phyloP scores from a whole-genome alignment of 2,329 filamentous ascomycete species.

The Nannizziopsis barbatae region DNA sequence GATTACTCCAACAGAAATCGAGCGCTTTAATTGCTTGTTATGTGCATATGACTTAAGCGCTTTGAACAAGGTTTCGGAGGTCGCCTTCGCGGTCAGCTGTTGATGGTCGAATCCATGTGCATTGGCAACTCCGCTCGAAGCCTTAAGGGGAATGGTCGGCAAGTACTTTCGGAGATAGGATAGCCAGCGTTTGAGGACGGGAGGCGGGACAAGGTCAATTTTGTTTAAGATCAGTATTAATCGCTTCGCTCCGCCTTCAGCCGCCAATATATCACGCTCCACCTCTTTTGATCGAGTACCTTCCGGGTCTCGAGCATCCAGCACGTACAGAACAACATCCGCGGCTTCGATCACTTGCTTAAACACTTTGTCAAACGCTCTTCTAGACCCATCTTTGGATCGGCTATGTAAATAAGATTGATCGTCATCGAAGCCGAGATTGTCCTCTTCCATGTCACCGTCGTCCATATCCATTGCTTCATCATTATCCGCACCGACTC shows the following conservation, averaged over 20 bases:
- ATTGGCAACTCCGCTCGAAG: constrained; percentile 69
- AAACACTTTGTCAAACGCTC: constrained; percentile 90
- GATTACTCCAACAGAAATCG: constrained; percentile 83
- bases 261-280: constrained; percentile 83
- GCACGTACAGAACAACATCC: constrained; percentile 83
- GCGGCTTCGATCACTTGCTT: constrained; percentile 82
- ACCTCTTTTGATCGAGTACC: constrained; percentile 83
- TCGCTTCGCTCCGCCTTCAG: constrained; percentile 69
- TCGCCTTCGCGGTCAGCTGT: constrained; percentile 74
- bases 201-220: constrained; percentile 77
- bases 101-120: constrained; percentile 88
- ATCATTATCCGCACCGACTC: constrained; percentile 50
- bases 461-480: constrained; percentile 41
- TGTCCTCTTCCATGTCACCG: constrained; percentile 38
- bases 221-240: constrained; percentile 91
- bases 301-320: constrained; percentile 84
- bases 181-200: constrained; percentile 76
- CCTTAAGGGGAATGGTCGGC: constrained; percentile 79
- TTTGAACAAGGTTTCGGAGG: constrained; percentile 72
- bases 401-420: constrained; percentile 14
- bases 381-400: constrained; percentile 56
- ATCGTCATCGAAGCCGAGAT: constrained; percentile 44
- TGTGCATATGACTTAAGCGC: constrained; percentile 83
- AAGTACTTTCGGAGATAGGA: constrained; percentile 75
- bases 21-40: constrained; percentile 71